phyloP scores from a whole-genome alignment of 257 asterid species.

The Thymus quinquecostatus region DNA sequence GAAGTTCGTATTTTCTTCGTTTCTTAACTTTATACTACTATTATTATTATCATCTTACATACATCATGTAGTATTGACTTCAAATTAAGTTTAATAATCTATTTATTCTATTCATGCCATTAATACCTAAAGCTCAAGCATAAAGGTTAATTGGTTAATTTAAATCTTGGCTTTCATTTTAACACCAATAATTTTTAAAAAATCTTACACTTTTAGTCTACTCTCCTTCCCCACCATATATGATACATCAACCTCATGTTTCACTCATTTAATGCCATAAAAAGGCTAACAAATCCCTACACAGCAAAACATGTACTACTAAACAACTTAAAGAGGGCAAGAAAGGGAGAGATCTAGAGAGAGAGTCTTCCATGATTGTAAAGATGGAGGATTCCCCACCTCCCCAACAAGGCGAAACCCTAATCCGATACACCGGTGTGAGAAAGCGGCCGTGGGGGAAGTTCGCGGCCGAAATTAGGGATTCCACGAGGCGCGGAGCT shows the following conservation, averaged over 20 bases:
- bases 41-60: no score
- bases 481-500: conserved; percentile 47
- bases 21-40: no score
- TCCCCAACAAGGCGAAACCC: background rate
- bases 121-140: background rate
- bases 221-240: conserved; percentile 1
- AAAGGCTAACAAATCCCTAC: background rate
- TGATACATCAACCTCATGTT: background rate
- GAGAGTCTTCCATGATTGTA: background rate
- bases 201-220: background rate
- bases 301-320: background rate
- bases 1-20: no score
- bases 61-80: no score
- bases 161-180: background rate
- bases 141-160: background rate
- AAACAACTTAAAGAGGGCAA: background rate
- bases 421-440: conserved; percentile 43
- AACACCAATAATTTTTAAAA: background rate
- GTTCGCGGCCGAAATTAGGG: conserved; percentile 55
- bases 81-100: no score
- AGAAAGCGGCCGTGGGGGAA: conserved; percentile 57
- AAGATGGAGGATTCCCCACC: background rate
- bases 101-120: background rate
- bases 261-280: background rate
- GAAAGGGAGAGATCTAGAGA: background rate